A percentile compares a stretch with the other conserved stretches of the same genome.
Evolutionary conservation across 495 filamentous ascomycete genomes (phyloP).

Genomic region (Parathielavia hyrcaniae): DNA sequence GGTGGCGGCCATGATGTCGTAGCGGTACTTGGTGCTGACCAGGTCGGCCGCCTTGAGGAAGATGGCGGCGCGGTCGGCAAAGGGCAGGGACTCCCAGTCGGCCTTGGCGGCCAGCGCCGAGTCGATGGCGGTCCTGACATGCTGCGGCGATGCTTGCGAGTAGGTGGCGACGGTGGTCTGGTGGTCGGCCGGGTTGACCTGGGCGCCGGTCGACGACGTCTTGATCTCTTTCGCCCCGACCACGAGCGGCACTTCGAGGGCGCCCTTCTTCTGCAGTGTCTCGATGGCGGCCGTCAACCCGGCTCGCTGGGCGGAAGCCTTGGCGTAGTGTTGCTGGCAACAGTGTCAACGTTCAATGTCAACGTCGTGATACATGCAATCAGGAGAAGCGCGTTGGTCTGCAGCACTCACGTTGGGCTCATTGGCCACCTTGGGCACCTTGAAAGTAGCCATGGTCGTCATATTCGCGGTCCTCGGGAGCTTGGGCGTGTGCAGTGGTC

Average conservation of each 20-base stretch:
- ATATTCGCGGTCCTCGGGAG: slow-evolving; percentile 16
- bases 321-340: slow-evolving; percentile 74
- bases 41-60: slow-evolving; percentile 92
- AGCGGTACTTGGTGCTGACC: slow-evolving; percentile 81
- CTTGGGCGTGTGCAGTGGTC: not conserved
- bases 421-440: slow-evolving; percentile 78
- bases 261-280: slow-evolving; percentile 50
- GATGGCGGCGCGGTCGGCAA: slow-evolving; percentile 83
- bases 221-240: slow-evolving; percentile 68
- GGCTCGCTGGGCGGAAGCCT: slow-evolving; percentile 69
- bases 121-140: slow-evolving; percentile 71
- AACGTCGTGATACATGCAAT: too few species aligned
- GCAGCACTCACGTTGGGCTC: slow-evolving; percentile 76
- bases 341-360: slow-evolving; percentile 29
- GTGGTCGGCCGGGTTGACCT: slow-evolving; percentile 73
- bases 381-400: not conserved
- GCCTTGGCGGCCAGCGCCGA: slow-evolving; percentile 74
- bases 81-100: slow-evolving; percentile 73
- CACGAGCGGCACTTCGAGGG: slow-evolving; percentile 68
- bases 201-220: slow-evolving; percentile 47
- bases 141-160: slow-evolving; percentile 62
- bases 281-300: slow-evolving; percentile 65
- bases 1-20: slow-evolving; percentile 86
- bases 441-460: slow-evolving; percentile 65
- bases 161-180: slow-evolving; percentile 66